Evolutionary conservation across 139 green algal genomes (phyloP).

Genomic region (Cymbomonas tetramitiformis): DNA sequence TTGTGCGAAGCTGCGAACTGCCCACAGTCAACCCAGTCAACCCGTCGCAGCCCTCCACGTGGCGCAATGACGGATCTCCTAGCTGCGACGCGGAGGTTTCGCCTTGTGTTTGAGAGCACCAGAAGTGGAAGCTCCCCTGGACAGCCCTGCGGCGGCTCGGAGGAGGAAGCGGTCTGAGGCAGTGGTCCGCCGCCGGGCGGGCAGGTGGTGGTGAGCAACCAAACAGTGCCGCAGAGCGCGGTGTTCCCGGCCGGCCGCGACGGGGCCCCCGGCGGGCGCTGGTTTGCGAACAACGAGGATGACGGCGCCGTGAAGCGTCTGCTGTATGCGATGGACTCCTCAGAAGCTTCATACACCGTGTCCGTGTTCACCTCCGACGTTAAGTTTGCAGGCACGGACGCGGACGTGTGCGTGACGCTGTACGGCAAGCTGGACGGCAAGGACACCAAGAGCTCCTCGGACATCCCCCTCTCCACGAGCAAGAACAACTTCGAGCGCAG

Average conservation of each 20-base stretch:
- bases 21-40: too few relatives aligned
- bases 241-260: conserved; percentile 2
- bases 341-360: conserved; percentile 16
- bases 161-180: too few relatives aligned
- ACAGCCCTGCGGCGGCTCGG: too few relatives aligned
- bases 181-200: too few relatives aligned
- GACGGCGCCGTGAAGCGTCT: background rate
- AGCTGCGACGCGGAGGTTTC: too few relatives aligned
- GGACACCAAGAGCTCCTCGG: background rate
- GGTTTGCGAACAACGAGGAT: conserved; percentile 4
- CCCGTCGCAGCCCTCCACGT: too few relatives aligned
- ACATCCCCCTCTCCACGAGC: conserved; percentile 8
- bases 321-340: background rate
- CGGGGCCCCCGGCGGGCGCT: background rate
- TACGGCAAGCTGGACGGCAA: conserved; percentile 13
- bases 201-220: conserved; percentile 35
- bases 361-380: conserved; percentile 34
- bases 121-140: too few relatives aligned
- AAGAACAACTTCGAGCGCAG: conserved; percentile 36
- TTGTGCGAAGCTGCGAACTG: too few relatives aligned
- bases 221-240: conserved; percentile 2
- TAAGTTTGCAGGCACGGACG: conserved; percentile 39
- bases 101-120: too few relatives aligned
- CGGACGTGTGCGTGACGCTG: conserved; percentile 31
- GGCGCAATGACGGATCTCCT: too few relatives aligned